Evolutionary conservation across 1,139 yeast species (phyloP), one percentile per base, ranked within the genome.

Genomic region (Geotrichum fermentans): DNA sequence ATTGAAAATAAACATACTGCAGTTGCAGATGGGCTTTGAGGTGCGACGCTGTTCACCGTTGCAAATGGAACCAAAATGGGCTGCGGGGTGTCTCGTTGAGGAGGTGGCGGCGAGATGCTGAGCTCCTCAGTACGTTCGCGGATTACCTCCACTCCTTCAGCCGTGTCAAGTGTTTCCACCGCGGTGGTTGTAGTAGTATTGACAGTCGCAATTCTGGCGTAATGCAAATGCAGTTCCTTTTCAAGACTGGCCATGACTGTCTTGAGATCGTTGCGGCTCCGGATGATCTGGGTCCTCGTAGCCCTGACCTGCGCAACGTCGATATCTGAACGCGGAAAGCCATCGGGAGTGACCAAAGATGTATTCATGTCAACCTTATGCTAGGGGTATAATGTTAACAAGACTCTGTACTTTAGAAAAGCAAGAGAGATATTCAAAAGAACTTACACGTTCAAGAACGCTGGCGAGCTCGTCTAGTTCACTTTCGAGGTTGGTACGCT

Each of bases 271-370:
- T 88, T 89, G 52, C 81, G 71, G 47, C 83, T 70, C 49, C 85
- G 71, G 42, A 84, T 80, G 36, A 89, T 78, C 58, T 76, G 77
- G 7, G 80, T 77, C 53, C 96, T 68, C 47, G 94, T 69, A 2
- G 81, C 71, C 34, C 84, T 75, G 34, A 75, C 60, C 50, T 69
- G 70, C 3, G 83, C 80, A 4, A 90, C 85, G 59, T 92, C 96
- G 29, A 90, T 76, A 62, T 92, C 97, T 14, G 73, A 69, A 34
- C 97, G 71, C 0, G 98, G 98, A 58, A 78, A 92, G 33, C 97
- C 97, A 59, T 90, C 96, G 0, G 60, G 54, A 0, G 84, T 77
- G 2, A 84, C 65, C 56, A 90, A 68, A 0, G 80, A 72, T 0
- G 94, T 81, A 17, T 74, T 65, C 89, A 88, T 80, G 55, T 75